Percentiles rank a stretch among this genome's conserved stretches.
Conservation (phyloP, 495 filamentous ascomycete species). For the Geopyxis carbonaria region DNA sequence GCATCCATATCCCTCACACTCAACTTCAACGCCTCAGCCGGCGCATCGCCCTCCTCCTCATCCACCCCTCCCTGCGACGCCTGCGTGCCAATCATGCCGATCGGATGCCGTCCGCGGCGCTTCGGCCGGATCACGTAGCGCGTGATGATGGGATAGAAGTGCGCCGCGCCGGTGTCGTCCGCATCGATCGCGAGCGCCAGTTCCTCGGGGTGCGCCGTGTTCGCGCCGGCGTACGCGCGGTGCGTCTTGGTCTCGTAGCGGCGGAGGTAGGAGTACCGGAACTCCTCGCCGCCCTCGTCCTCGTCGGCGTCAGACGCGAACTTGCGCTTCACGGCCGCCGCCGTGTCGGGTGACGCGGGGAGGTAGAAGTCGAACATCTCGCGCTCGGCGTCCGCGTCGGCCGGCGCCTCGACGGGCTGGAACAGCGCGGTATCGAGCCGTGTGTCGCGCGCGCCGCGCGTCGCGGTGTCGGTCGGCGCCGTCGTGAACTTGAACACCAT, state of each 20-base stretch:
- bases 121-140: constrained; percentile 38
- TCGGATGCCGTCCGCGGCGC: constrained; percentile 32
- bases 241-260: constrained; percentile 71
- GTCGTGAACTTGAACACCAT: constrained; percentile 83
- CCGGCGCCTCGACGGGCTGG: constrained; percentile 40
- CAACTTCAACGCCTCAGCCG: constrained; percentile 22
- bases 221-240: constrained; percentile 40
- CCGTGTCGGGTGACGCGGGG: constrained; percentile 11
- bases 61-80: constrained; percentile 27
- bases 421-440: constrained; percentile 69
- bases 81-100: constrained; percentile 31
- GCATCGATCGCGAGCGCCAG: constrained; percentile 32
- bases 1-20: constrained; percentile 20
- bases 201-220: constrained; percentile 28
- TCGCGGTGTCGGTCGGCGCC: constrained; percentile 26
- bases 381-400: constrained; percentile 30
- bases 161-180: constrained; percentile 33
- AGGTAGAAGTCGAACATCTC: constrained; percentile 24
- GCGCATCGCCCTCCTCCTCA: constrained; percentile 26
- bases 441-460: constrained; percentile 41
- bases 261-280: constrained; percentile 60
- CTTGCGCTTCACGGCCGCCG: constrained; percentile 47
- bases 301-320: constrained; percentile 56
- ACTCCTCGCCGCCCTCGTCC: constrained; percentile 42
- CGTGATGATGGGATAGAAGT: constrained; percentile 78